Evolutionary conservation across 176 grass and related monocot genomes (phyloP), one percentile per base, ranked within the genome.

Genomic region (Areca catechu): DNA sequence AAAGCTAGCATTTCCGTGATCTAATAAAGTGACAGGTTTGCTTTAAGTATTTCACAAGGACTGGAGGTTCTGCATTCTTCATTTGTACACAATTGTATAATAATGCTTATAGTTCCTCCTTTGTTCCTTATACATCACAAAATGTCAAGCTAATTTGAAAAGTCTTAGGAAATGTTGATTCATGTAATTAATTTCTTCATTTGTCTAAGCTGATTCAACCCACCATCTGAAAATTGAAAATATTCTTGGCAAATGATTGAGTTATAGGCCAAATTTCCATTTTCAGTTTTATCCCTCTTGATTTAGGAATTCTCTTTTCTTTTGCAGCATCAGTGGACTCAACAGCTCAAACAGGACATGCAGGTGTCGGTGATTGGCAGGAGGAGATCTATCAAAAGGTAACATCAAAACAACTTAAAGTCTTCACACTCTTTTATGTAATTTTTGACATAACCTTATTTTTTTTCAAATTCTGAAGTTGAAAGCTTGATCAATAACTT

Each of bases 351-450:
- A 84, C 86, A 57, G 78, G 73, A 68, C 63, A 74, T 63, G 15
- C 54, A 65, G 80, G 65, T 58, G 21, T 37, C 28, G 67, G 54
- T 60, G 85, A 89, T 83, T 63, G 51, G 61, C 85, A 86, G 53
- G 90, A 95, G 76, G 90, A 90, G 63, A 24, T 61, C 27, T 95
- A 90, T 72, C 80, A 95, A 72, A 90, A 71, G 86, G 90, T 90
- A 66, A 68, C 48, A 22, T 22, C 34, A 43, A 43, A 43, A 43
- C 34, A 24, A 76, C 48, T 48, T n/a, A n/a, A 48, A 65, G 19
- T 63, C 57, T 22, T 59, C 48, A 57, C 23, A 17, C 30, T 27
- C 9, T 34, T 47, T 61, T 61, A 1, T 15, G 47, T 5, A 15
- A 4, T 37, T 48, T 58, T 57, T 14, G 21, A 55, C 18, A 12